Percentiles rank a stretch among this genome's conserved stretches.
Evolutionary conservation across 495 filamentous ascomycete genomes (phyloP).

Genomic region (Delitschia confertaspora): DNA sequence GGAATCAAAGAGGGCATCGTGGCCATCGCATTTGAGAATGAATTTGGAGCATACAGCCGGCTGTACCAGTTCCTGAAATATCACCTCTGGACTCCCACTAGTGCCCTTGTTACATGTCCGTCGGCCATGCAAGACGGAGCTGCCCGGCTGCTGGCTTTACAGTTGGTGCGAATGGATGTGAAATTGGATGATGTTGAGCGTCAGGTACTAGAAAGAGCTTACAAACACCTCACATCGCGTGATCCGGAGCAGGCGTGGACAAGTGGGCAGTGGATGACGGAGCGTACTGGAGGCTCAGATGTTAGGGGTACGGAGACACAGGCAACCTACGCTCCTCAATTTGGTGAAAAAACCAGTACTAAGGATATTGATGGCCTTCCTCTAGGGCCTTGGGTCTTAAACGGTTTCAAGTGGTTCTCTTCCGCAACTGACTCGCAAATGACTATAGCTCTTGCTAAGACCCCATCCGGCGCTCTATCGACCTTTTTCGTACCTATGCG

Average conservation of each 20-base stretch:
- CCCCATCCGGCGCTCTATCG: constrained; percentile 43
- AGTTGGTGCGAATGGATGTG: constrained; percentile 34
- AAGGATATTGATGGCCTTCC: constrained; percentile 35
- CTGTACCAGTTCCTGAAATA: constrained; percentile 49
- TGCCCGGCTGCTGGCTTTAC: constrained; percentile 49
- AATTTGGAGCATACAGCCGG: constrained; percentile 41
- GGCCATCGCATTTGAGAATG: constrained; percentile 45
- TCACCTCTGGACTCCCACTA: constrained; percentile 57
- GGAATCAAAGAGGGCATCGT: constrained; percentile 47
- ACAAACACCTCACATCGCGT: constrained; percentile 46
- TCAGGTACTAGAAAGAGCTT: constrained; percentile 44
- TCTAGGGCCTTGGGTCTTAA: constrained; percentile 52
- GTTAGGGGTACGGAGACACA: constrained; percentile 64
- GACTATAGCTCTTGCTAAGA: constrained; percentile 62
- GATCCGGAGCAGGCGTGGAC: constrained; percentile 58
- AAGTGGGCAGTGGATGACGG: constrained; percentile 81
- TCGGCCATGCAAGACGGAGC: constrained; percentile 66
- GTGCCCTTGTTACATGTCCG: constrained; percentile 56
- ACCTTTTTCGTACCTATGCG: constrained; percentile 61
- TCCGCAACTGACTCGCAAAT: constrained; percentile 64
- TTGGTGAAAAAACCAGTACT: constrained; percentile 1
- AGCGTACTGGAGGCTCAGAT: constrained; percentile 66
- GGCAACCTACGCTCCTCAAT: constrained; percentile 21
- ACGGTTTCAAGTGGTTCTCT: constrained; percentile 72
- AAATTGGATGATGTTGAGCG: constrained; percentile 19